Percentiles rank a stretch among this genome's conserved stretches.
These are phyloP conservation scores for Glycyrrhiza uralensis DNA, from an alignment of 306 rosid genomes.

Conservation along the genomic window DNA sequence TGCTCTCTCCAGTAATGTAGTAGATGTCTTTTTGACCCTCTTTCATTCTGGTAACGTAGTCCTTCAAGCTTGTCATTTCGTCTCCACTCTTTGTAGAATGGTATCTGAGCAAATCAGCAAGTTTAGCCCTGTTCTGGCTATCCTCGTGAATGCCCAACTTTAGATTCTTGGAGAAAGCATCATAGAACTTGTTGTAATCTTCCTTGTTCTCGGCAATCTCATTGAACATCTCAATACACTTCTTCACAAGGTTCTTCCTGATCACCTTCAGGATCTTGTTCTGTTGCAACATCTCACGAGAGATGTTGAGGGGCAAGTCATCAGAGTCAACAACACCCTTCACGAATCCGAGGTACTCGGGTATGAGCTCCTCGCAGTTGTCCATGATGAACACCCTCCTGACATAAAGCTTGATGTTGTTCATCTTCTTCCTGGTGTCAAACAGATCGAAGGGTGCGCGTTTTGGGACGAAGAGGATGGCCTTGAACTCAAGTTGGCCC, in stretches of 20 bases:
- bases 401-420: constrained; percentile 70
- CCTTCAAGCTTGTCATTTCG: constrained; percentile 68
- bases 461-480: constrained; percentile 59
- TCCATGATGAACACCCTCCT: constrained; percentile 80
- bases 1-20: constrained; percentile 74
- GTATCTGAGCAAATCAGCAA: constrained; percentile 63
- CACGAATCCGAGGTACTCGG: constrained; percentile 68
- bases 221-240: constrained; percentile 76
- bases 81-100: constrained; percentile 72
- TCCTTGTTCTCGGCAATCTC: constrained; percentile 74
- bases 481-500: constrained; percentile 76
- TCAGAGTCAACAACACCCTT: constrained; percentile 76
- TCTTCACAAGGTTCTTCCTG: constrained; percentile 64
- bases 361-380: constrained; percentile 68
- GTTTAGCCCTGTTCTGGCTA: constrained; percentile 63
- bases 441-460: constrained; percentile 75
- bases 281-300: constrained; percentile 70
- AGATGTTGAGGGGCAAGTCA: constrained; percentile 72
- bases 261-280: constrained; percentile 74
- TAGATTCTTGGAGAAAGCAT: constrained; percentile 65
- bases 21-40: constrained; percentile 70
- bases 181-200: constrained; percentile 61
- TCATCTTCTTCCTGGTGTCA: constrained; percentile 68
- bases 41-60: constrained; percentile 68
- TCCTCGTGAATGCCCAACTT: constrained; percentile 70